phyloP scores from a whole-genome alignment of 495 filamentous ascomycete genomes.

The Margaritispora aquatica region DNA sequence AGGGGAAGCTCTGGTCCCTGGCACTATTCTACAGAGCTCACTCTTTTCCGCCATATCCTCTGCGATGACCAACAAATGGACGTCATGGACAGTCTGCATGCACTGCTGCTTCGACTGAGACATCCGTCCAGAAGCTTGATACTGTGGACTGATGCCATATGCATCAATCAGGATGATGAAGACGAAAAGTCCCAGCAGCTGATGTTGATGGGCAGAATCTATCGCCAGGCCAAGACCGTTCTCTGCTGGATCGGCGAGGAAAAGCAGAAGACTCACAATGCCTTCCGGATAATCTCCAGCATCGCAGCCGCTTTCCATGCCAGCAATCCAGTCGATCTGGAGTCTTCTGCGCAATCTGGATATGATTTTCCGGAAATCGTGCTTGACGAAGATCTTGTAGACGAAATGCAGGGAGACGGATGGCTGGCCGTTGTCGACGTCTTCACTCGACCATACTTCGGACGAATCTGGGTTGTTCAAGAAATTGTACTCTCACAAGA shows the following conservation, averaged over 20 bases:
- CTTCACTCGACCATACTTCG: not conserved
- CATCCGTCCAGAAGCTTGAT: not conserved
- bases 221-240: slow-evolving; percentile 7
- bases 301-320: not conserved
- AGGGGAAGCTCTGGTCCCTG: not conserved
- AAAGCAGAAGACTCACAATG: not conserved
- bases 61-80: not conserved
- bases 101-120: not conserved
- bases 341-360: too few species aligned
- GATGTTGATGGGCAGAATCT: slow-evolving; percentile 13
- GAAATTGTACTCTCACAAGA: not conserved
- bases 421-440: not conserved
- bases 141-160: slow-evolving; percentile 13
- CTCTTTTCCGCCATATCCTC: not conserved
- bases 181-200: slow-evolving; percentile 11
- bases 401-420: not conserved
- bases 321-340: not conserved
- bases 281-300: not conserved
- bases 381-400: not conserved
- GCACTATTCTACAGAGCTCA: not conserved
- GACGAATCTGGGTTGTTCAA: not conserved
- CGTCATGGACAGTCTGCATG: not conserved
- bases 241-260: not conserved
- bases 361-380: not conserved
- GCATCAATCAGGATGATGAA: too few species aligned